phyloP scores from a whole-genome alignment of 148 eudicot species.

The Heliosperma pusillum region DNA sequence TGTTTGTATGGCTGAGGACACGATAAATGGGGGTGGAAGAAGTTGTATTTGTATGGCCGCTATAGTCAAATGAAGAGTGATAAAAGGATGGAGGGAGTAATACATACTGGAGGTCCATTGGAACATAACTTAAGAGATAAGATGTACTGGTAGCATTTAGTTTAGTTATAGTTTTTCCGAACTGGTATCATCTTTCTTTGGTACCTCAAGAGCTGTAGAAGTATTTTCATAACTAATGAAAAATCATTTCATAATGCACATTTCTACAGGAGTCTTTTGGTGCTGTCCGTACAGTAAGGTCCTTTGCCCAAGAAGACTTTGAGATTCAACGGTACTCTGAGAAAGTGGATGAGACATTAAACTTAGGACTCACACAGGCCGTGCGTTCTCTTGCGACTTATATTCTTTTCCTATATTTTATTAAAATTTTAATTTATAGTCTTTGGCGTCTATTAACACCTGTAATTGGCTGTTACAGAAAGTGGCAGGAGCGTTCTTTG shows the following conservation, averaged over 20 bases:
- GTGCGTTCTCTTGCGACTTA: slow-evolving; percentile 39
- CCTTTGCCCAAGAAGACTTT: slow-evolving; percentile 80
- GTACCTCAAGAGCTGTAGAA: neutral
- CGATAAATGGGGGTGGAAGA: neutral
- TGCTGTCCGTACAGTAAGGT: slow-evolving; percentile 85
- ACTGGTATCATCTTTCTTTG: neutral
- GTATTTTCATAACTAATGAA: neutral
- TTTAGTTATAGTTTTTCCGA: neutral
- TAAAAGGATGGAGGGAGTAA: too few species aligned
- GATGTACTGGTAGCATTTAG: neutral
- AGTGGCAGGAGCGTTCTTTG: slow-evolving; percentile 69
- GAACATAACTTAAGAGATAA: too few species aligned
- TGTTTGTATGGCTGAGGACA: neutral
- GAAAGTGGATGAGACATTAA: slow-evolving; percentile 82
- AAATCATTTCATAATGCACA: neutral
- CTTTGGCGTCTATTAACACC: neutral
- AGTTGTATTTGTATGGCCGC: neutral
- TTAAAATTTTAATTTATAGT: neutral
- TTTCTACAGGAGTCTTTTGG: slow-evolving; percentile 79
- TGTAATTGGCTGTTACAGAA: slow-evolving; percentile 41
- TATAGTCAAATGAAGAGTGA: too few species aligned
- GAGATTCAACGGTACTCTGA: slow-evolving; percentile 65
- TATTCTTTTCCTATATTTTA: neutral
- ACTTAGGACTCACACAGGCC: slow-evolving; percentile 80
- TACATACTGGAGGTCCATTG: too few species aligned